These are phyloP conservation scores for Arabidopsis thaliana DNA, from an alignment of 345 rosid species.

Conservation along the genomic window DNA sequence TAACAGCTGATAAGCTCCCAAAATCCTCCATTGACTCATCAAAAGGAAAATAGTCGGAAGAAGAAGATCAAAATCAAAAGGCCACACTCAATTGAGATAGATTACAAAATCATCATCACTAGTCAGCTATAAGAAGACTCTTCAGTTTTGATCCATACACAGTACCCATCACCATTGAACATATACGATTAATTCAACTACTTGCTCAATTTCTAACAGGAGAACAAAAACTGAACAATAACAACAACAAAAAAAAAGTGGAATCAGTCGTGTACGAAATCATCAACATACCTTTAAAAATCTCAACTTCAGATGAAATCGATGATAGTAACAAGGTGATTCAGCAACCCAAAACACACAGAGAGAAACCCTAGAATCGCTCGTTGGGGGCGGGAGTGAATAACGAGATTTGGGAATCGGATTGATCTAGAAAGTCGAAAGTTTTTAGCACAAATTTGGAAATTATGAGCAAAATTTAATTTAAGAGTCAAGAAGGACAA, in stretches of 20 bases:
- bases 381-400: constrained; percentile 33
- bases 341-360: constrained; percentile 12
- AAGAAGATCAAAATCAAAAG: constrained; percentile 20
- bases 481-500: constrained; percentile 22
- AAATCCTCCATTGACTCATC: neutral
- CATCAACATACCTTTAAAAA: constrained; percentile 33
- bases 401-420: constrained; percentile 37
- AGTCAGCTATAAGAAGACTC: constrained; percentile 17
- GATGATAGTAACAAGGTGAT: constrained; percentile 30
- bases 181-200: constrained; percentile 21
- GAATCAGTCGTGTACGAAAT: constrained; percentile 19
- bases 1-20: constrained; percentile 13
- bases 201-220: constrained; percentile 13
- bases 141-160: constrained; percentile 25
- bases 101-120: constrained; percentile 30
- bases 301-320: constrained; percentile 39
- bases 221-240: neutral
- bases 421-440: constrained; percentile 32
- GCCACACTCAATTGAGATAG: constrained; percentile 4
- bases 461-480: neutral
- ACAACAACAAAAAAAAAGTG: neutral
- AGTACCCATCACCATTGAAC: constrained; percentile 1
- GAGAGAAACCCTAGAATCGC: constrained; percentile 42
- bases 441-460: constrained; percentile 9
- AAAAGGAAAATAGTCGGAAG: neutral